Base-by-base conservation (phyloP, 1,284 basidiomycete genomes). In the Ustilago shanxiensis region DNA sequence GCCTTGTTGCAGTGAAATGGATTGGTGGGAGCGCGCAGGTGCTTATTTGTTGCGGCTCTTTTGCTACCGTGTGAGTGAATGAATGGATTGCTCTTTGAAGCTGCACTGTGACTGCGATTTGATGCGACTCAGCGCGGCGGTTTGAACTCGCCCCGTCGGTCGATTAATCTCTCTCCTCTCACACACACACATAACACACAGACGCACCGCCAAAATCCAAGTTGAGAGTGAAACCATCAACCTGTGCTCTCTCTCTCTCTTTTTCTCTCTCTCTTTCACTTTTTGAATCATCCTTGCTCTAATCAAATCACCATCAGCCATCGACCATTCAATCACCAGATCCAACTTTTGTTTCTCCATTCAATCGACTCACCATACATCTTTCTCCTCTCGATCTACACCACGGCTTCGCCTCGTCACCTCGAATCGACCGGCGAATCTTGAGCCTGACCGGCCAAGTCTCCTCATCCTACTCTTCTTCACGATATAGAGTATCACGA, bases 141-240 rank as follows among this genome's bases (percentile, higher is more conserved):
- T 49, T 49, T 49, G 24, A 20, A 24, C 24, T 13, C 11, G 22
- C 6, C 14, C 47, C 47, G 47, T 49, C 24, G 47, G 47, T 49
- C 47, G 47, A 28, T 44, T 44, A n/a, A n/a, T n/a, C n/a, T n/a
- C n/a, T n/a, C n/a, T n/a, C n/a, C n/a, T 20, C 18, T 44, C 5
- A 1, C 22, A 14, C 14, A 5, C 2, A 6, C 44, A n/a, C n/a
- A n/a, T n/a, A n/a, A n/a, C n/a, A n/a, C n/a, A n/a, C n/a, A n/a
- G n/a, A n/a, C n/a, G n/a, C n/a, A n/a, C n/a, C n/a, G n/a, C n/a
- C n/a, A n/a, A n/a, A n/a, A n/a, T n/a, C n/a, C n/a, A n/a, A n/a
- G n/a, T n/a, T n/a, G n/a, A 41, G 39, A 49, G 24, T 49, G 47
- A 49, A 49, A 16, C 24, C 47, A 45, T 45, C 47, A 49, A n/a